phyloP scores from a whole-genome alignment of 1,139 yeast genomes.

The Sugiyamaella xylanicola region DNA sequence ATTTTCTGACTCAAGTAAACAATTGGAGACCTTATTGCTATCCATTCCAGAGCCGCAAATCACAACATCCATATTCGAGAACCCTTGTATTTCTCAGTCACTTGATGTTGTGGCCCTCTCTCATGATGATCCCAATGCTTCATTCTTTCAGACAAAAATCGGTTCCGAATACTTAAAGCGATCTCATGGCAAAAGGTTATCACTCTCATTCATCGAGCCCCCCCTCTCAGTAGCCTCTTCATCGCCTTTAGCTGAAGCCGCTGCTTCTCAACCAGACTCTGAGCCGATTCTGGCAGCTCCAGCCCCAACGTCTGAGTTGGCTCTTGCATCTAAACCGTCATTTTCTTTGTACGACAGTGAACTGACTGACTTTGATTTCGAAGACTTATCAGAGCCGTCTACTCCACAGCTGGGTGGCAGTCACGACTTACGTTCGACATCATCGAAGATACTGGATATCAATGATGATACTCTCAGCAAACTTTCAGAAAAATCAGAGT shows the following conservation, averaged over 20 bases:
- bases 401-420: neutral
- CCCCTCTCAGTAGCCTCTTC: neutral
- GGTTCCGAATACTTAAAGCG: slow-evolving; percentile 25
- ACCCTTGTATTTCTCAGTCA: slow-evolving; percentile 25
- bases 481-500: slow-evolving; percentile 18
- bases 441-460: slow-evolving; percentile 12
- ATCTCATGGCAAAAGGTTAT: slow-evolving; percentile 13
- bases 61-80: slow-evolving; percentile 16
- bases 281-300: neutral
- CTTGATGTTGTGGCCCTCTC: slow-evolving; percentile 32
- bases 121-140: slow-evolving; percentile 28
- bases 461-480: slow-evolving; percentile 20
- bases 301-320: too few species aligned
- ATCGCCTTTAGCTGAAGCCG: neutral
- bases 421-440: neutral
- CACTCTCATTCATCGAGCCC: slow-evolving; percentile 8
- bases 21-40: slow-evolving; percentile 27
- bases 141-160: slow-evolving; percentile 27
- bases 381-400: neutral
- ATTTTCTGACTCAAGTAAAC: slow-evolving; percentile 27
- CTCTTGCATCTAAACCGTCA: neutral
- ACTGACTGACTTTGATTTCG: slow-evolving; percentile 3
- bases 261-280: neutral
- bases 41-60: slow-evolving; percentile 25
- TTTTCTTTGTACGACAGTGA: neutral